Evolutionary conservation across 306 rosid species (phyloP).

Genomic region (Sesbania bispinosa): DNA sequence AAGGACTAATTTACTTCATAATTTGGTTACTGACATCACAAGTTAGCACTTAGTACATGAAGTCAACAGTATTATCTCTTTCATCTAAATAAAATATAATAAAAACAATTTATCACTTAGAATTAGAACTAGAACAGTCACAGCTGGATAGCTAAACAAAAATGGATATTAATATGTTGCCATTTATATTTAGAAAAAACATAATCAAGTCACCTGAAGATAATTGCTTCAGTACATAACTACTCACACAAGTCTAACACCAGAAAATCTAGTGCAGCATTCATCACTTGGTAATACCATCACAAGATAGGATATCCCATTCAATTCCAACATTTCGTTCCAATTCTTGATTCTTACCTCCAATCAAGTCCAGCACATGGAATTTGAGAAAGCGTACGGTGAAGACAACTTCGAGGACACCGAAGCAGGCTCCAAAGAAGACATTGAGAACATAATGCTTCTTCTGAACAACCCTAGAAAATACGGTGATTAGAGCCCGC

Average conservation of each 20-base stretch:
- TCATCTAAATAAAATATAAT: neutral
- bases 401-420: conserved; percentile 58
- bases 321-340: neutral
- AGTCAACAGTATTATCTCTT: neutral
- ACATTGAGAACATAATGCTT: conserved; percentile 60
- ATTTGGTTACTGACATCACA: neutral
- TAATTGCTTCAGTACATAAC: neutral
- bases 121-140: neutral
- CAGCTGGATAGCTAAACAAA: neutral
- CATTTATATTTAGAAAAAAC: neutral
- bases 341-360: conserved; percentile 32
- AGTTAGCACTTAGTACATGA: neutral
- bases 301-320: neutral
- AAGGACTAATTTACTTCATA: neutral
- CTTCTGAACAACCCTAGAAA: conserved; percentile 64
- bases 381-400: conserved; percentile 45
- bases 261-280: neutral
- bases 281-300: neutral
- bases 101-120: neutral
- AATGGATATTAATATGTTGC: neutral
- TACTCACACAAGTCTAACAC: neutral
- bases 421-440: conserved; percentile 45
- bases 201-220: neutral
- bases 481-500: conserved; percentile 51
- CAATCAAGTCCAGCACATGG: conserved; percentile 5